These are phyloP conservation scores for Neofusicoccum kwambonambiense DNA, from an alignment of 2,329 filamentous ascomycete genomes.

Conservation along the genomic window DNA sequence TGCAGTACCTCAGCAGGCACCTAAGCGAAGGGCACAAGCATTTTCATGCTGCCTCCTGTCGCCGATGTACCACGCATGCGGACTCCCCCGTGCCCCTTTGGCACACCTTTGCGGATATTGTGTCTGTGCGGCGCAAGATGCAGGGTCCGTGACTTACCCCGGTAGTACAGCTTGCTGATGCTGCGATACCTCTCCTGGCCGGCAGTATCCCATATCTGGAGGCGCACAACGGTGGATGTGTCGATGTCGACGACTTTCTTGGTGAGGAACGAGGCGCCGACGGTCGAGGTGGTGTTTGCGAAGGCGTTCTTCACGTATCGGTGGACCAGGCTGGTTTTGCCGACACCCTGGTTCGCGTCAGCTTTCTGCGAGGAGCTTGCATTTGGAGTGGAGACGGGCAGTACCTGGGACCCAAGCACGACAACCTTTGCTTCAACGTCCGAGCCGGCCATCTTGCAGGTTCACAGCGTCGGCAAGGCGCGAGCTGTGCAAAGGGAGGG, in stretches of 20 bases:
- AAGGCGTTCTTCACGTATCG: conserved; percentile 73
- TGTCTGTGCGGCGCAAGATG: conserved; percentile 6
- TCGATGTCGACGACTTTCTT: conserved; percentile 72
- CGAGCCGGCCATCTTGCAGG: conserved; percentile 22
- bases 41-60: background rate
- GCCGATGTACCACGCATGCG: background rate
- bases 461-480: background rate
- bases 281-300: conserved; percentile 46
- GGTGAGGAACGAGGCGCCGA: conserved; percentile 59
- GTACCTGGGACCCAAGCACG: conserved; percentile 67
- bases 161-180: conserved; percentile 94
- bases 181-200: conserved; percentile 94
- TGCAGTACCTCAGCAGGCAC: background rate
- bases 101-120: background rate
- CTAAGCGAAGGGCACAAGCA: background rate
- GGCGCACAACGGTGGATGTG: conserved; percentile 79
- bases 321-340: conserved; percentile 76
- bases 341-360: conserved; percentile 69
- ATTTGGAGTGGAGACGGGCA: conserved; percentile 65
- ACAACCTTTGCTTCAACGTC: conserved; percentile 80
- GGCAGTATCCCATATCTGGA: conserved; percentile 96
- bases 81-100: background rate
- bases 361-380: conserved; percentile 67
- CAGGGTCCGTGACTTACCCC: conserved; percentile 41
- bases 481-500: conserved; percentile 18